Evolutionary conservation across 768 basidiomycete species (phyloP), one percentile per base, ranked within the genome.

Genomic region (Ramaria rubella): DNA sequence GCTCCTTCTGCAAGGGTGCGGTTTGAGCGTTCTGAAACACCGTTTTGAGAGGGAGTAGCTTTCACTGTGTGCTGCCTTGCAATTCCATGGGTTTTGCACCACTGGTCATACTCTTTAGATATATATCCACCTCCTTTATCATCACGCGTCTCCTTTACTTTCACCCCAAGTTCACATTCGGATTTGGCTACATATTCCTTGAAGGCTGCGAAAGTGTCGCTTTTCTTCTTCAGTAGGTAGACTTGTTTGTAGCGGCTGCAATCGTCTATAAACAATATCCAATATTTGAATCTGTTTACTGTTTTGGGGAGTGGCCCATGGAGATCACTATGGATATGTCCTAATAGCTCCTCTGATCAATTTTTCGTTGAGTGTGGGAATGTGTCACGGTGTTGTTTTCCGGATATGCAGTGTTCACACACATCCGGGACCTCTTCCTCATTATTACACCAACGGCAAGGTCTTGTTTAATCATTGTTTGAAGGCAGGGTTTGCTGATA

Each of bases 1-100:
- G 60, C 55, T 23, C 56, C 21, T 29, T 67, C 58, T 11, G 65
- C 27, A 3, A 65, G 60, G 14, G 62, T 67, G 2, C 64, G 55
- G 54, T 71, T 72, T 5, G 58, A 42, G 5, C 62, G 49, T 57
- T 71, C 66, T 1, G 67, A 64, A 6, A 65, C 51, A 7, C 69
- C 68, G 55, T 69, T 71, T 61, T 61, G 61, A 45, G 30, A 61
- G 30, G 11, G 63, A 63, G 64, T 75, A 57, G 79, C 67, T n/a
- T 74, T 72, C 1, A 71, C 64, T 1, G 74, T 77, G 1, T 72
- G 61, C 43, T 73, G 66, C 12, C 67, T 68, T 2, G 57, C 24
- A 0, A 73, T 81, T 0, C 81, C 80, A 5, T 69, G 62, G 0
- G 52, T 50, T 1, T 68, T 60, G n/a, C 11, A n/a, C 11, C n/a